Evolutionary conservation across 2,329 filamentous ascomycete species (phyloP).

Genomic region (Diaporthe velutina): DNA sequence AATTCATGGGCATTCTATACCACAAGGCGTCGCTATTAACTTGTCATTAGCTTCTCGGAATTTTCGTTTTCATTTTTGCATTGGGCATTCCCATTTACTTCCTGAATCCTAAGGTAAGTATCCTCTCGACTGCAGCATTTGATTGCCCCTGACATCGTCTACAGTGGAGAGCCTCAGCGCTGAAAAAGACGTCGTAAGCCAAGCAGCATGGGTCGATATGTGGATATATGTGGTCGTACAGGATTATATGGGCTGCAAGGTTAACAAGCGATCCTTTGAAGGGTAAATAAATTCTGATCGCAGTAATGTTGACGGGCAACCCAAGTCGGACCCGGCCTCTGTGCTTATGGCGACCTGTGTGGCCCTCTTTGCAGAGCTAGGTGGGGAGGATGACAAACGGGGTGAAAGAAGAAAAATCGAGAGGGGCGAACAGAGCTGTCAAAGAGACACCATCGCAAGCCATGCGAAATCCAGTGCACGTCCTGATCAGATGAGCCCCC

Average conservation of each 20-base stretch:
- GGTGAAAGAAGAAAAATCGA: background rate
- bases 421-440: background rate
- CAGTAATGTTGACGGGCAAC: too few species aligned
- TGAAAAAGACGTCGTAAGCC: background rate
- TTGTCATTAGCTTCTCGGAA: background rate
- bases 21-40: background rate
- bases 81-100: background rate
- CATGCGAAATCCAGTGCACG: background rate
- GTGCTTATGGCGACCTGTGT: background rate
- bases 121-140: background rate
- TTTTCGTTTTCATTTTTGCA: background rate
- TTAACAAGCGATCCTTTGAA: background rate
- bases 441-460: background rate
- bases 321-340: background rate
- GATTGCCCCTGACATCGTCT: background rate
- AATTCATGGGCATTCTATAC: rapidly evolving
- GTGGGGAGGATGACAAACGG: background rate
- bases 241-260: too few species aligned
- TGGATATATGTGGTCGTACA: too few species aligned
- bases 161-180: slow-evolving; percentile 5
- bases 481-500: background rate
- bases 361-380: background rate
- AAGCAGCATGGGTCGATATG: background rate
- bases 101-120: background rate
- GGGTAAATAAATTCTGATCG: background rate